Evolutionary conservation across 2,329 filamentous ascomycete species (phyloP).

Genomic region (Lachnellula occidentalis): DNA sequence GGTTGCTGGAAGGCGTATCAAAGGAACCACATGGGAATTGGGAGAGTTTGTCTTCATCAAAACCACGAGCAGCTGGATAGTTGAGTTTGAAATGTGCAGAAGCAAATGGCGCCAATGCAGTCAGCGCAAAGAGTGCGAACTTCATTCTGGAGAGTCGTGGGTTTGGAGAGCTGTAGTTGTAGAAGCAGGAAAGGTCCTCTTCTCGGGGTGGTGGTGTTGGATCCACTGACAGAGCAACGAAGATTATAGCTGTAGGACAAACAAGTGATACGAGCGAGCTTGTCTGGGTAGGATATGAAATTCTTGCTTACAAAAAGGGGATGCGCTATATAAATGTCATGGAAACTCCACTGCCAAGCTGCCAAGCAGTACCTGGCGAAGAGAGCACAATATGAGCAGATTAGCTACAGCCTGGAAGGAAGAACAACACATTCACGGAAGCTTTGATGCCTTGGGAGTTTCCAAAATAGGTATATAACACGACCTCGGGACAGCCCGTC

Average conservation of each 20-base stretch:
- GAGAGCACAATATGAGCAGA: conserved; percentile 4
- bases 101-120: conserved; percentile 36
- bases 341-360: not conserved
- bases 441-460: not conserved
- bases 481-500: too few relatives aligned
- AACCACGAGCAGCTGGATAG: conserved; percentile 46
- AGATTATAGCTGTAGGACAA: too few relatives aligned
- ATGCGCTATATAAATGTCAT: not conserved
- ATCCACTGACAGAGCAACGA: too few relatives aligned
- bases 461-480: not conserved
- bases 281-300: too few relatives aligned
- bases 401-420: not conserved
- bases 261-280: too few relatives aligned
- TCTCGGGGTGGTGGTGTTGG: too few relatives aligned
- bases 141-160: conserved; percentile 15
- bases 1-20: conserved; percentile 36
- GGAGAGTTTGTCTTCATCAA: conserved; percentile 35
- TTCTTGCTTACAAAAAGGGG: too few relatives aligned
- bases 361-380: not conserved
- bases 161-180: not conserved
- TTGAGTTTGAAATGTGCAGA: conserved; percentile 53
- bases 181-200: too few relatives aligned
- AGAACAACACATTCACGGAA: not conserved
- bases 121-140: conserved; percentile 30
- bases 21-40: conserved; percentile 41